Conservation (phyloP, 805 yeast genomes). For the Wickerhamiella azymoides region DNA sequence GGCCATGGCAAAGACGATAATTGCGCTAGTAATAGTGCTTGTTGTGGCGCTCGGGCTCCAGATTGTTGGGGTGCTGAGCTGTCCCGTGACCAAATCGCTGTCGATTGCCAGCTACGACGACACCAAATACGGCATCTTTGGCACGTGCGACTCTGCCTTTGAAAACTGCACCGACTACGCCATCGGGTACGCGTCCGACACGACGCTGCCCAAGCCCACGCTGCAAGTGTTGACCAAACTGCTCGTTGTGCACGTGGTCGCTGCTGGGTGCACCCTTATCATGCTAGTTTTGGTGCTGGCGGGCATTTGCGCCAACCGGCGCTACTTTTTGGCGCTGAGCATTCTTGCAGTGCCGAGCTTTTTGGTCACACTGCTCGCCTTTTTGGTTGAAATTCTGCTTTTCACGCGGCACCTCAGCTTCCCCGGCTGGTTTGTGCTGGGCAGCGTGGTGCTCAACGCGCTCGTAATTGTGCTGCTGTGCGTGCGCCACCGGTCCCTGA, state of each 20-base stretch:
- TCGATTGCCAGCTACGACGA: constrained; percentile 37
- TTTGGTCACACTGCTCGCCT: constrained; percentile 53
- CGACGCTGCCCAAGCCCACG: constrained; percentile 46
- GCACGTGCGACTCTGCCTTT: constrained; percentile 35
- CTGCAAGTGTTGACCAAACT: constrained; percentile 45
- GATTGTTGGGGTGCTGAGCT: constrained; percentile 44
- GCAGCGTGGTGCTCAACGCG: constrained; percentile 52
- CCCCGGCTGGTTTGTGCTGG: constrained; percentile 75
- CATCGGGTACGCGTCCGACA: constrained; percentile 31
- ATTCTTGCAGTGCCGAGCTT: constrained; percentile 55
- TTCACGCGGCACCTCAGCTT: constrained; percentile 65
- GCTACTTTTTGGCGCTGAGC: constrained; percentile 38
- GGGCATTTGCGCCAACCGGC: constrained; percentile 30
- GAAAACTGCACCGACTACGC: constrained; percentile 29
- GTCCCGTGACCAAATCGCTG: constrained; percentile 40
- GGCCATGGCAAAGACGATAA: constrained; percentile 4
- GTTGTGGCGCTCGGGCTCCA: constrained; percentile 43
- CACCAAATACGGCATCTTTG: constrained; percentile 54
- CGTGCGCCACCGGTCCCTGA: constrained; percentile 51
- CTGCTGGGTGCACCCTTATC: constrained; percentile 40
- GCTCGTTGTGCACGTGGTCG: constrained; percentile 53
- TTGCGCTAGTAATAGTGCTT: constrained; percentile 26
- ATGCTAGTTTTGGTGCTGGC: constrained; percentile 30
- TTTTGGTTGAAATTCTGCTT: constrained; percentile 66
- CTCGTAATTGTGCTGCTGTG: constrained; percentile 53